Conservation (phyloP, 768 basidiomycete species). For the Psilocybe subaeruginosa region DNA sequence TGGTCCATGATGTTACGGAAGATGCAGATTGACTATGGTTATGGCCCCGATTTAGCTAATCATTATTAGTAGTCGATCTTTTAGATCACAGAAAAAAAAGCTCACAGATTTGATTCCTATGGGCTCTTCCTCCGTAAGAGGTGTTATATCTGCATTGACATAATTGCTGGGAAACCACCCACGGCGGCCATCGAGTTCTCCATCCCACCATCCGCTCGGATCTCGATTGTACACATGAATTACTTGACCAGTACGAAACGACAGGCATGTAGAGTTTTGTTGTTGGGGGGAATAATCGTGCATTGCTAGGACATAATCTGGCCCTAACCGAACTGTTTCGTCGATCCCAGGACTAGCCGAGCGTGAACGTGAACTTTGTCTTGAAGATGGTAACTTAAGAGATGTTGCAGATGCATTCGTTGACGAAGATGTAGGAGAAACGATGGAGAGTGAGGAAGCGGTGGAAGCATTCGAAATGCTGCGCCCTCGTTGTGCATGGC, state of each 20-base stretch:
- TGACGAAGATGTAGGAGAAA: constrained; percentile 57
- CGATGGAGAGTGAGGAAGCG: constrained; percentile 56
- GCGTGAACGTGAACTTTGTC: constrained; percentile 28
- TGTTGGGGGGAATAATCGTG: constrained; percentile 85
- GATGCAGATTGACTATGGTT: constrained; percentile 51
- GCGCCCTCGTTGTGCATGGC: constrained; percentile 40
- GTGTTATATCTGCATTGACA: constrained; percentile 67
- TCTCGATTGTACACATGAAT: constrained; percentile 91
- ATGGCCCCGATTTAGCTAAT: constrained; percentile 44
- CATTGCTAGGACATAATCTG: constrained; percentile 87
- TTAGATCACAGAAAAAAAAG: constrained; percentile 12
- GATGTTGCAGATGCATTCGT: constrained; percentile 59
- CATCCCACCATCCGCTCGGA: constrained; percentile 97
- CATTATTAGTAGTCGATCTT: constrained; percentile 8
- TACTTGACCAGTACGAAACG: constrained; percentile 88
- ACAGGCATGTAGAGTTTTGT: constrained; percentile 77
- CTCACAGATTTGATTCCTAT: constrained; percentile 46
- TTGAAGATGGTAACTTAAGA: constrained; percentile 39
- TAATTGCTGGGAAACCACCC: constrained; percentile 99
- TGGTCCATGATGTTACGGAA: constrained; percentile 59
- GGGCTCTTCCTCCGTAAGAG: constrained; percentile 60
- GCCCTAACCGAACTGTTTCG: constrained; percentile 48
- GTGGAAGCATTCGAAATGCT: constrained; percentile 60
- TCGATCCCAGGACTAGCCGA: constrained; percentile 50
- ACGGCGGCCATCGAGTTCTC: constrained; percentile 83